Evolutionary conservation across 179 eudicot species (phyloP).

Genomic region (Silene noctiflora): DNA sequence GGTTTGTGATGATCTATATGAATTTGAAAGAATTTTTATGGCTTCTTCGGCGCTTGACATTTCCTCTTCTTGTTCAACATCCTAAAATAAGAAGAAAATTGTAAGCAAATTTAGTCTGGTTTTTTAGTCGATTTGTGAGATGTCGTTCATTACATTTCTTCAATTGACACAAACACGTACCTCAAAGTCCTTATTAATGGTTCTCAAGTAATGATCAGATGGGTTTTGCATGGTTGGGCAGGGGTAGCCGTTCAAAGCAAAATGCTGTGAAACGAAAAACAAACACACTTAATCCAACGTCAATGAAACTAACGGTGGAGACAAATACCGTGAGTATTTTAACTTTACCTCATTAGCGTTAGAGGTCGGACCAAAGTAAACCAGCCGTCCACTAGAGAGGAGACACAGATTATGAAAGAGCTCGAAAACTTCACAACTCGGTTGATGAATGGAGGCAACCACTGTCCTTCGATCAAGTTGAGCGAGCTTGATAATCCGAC

Average conservation of each 20-base stretch:
- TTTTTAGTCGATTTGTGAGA: not conserved
- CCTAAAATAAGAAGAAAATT: slow-evolving; percentile 29
- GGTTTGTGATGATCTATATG: slow-evolving; percentile 50
- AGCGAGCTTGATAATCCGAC: slow-evolving; percentile 47
- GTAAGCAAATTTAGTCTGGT: not conserved
- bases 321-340: no score
- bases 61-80: slow-evolving; percentile 43
- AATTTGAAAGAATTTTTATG: slow-evolving; percentile 40
- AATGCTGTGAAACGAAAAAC: slow-evolving; percentile 36
- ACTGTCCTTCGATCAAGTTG: slow-evolving; percentile 49
- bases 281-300: not conserved
- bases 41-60: slow-evolving; percentile 46
- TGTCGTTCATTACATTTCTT: not conserved
- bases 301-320: not conserved
- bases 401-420: slow-evolving; percentile 66
- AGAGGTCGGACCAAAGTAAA: slow-evolving; percentile 58
- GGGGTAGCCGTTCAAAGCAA: slow-evolving; percentile 48
- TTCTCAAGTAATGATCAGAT: slow-evolving; percentile 59
- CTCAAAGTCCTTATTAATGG: slow-evolving; percentile 58
- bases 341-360: slow-evolving; percentile 48
- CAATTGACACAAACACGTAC: slow-evolving; percentile 24
- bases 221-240: slow-evolving; percentile 54
- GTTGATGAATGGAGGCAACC: slow-evolving; percentile 76
- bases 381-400: slow-evolving; percentile 52
- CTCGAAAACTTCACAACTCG: slow-evolving; percentile 65